Percentiles rank a stretch among this genome's conserved stretches.
Evolutionary conservation across 257 asterid species (phyloP).

Genomic region (Solanum medicagineum): DNA sequence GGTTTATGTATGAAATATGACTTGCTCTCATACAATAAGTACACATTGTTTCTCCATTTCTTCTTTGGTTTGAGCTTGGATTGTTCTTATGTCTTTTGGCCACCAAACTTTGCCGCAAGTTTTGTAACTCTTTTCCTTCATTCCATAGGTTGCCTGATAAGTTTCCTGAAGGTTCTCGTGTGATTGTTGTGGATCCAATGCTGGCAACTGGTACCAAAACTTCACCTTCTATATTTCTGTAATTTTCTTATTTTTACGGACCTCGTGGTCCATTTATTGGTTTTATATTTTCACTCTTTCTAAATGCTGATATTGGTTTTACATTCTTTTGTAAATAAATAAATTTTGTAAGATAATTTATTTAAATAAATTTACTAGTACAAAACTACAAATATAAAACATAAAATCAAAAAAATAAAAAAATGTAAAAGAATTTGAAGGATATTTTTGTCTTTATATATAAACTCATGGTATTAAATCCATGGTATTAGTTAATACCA

Average conservation of each 20-base stretch:
- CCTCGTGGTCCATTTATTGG: not conserved
- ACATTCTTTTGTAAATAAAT: no score
- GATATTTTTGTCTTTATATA: no score
- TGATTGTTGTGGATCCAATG: constrained; percentile 90
- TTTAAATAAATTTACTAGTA: no score
- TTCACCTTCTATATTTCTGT: not conserved
- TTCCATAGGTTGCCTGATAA: constrained; percentile 69
- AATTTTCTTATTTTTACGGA: not conserved
- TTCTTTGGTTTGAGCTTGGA: not conserved
- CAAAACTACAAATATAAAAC: no score
- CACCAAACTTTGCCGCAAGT: not conserved
- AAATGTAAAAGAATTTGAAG: no score
- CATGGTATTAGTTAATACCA: no score
- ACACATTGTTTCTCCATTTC: not conserved
- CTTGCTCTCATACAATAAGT: not conserved
- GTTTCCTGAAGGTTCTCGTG: constrained; percentile 79
- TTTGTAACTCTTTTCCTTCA: not conserved
- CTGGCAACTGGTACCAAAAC: constrained; percentile 75
- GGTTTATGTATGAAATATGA: not conserved
- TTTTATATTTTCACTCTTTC: not conserved
- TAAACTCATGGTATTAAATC: no score
- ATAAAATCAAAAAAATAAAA: no score
- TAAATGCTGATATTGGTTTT: not conserved
- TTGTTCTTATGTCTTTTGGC: not conserved
- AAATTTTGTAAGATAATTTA: no score